Conservation (phyloP, 169 alveolate species). For the Eimeria brunetti region DNA sequence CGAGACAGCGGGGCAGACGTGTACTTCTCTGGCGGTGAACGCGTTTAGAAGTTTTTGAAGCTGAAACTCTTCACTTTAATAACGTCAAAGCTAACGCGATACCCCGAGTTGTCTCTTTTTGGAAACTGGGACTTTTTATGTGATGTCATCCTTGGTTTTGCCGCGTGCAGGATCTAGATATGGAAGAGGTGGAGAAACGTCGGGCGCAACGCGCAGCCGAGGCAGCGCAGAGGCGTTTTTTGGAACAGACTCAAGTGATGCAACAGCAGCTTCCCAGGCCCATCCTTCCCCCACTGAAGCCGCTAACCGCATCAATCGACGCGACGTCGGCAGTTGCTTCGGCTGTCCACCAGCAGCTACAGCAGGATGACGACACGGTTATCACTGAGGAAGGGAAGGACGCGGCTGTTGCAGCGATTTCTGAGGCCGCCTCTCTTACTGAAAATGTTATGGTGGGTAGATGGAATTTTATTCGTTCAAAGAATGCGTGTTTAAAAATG, state of each 20-base stretch:
- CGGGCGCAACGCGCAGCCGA: conserved; percentile 71
- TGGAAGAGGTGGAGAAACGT: conserved; percentile 71
- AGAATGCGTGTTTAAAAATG: neutral
- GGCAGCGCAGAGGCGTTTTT: conserved; percentile 51
- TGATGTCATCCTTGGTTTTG: neutral
- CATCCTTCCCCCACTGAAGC: conserved; percentile 48
- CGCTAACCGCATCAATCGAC: conserved; percentile 32
- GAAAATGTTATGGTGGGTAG: conserved; percentile 52
- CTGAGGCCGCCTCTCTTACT: conserved; percentile 57
- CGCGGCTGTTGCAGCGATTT: conserved; percentile 59
- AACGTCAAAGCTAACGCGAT: neutral
- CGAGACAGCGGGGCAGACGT: neutral
- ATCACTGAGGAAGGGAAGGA: conserved; percentile 58
- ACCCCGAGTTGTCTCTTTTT: neutral
- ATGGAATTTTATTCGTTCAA: neutral
- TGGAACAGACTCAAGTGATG: conserved; percentile 71
- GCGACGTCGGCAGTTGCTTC: conserved; percentile 48
- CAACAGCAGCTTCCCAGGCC: conserved; percentile 70
- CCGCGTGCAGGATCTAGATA: conserved; percentile 44
- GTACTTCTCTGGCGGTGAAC: neutral
- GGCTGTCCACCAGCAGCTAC: conserved; percentile 69
- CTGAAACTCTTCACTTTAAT: neutral
- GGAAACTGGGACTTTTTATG: neutral
- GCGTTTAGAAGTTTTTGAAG: neutral
- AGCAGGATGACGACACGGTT: conserved; percentile 41